Base-by-base conservation (phyloP, 1,284 basidiomycete genomes). In the Testicularia cyperi region DNA sequence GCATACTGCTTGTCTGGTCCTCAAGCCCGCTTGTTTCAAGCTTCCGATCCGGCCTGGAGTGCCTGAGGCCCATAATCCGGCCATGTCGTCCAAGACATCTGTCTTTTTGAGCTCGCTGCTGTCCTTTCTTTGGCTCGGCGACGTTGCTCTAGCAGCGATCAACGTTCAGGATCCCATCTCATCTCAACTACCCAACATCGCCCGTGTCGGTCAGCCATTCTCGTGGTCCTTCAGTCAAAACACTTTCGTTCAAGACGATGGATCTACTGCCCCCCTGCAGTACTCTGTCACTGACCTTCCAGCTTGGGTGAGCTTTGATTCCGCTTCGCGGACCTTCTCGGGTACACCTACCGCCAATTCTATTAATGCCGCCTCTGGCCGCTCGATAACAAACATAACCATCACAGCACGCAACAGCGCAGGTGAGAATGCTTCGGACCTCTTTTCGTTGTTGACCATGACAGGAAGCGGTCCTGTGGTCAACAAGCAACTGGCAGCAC, bases 281-380 rank as follows among this genome's bases (percentile, higher is more conserved):
- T 53, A 64, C 32, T 54, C 43, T 16, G 54, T 35, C 16, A 38
- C 38, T 3, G 65, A 62, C 4, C 47, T 74, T 12, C 70, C 72
- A 2, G 5, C 52, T 7, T 74, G 72, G 72, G 68, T 61, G 14
- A 31, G 27, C 19, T 74, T 74, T 30, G 68, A 70, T 18, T 34
- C 52, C 12, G 37, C 45, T 4, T 41, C 30, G 10, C 52, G 52
- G 2, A 57, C 58, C 14, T 60, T 74, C 32, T 53, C 62, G 1
- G 70, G 72, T 6, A 66, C 45, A 1, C 72, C 72, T 0, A 33
- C 49, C n/a, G n/a, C n/a, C n/a, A n/a, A n/a, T n/a, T n/a, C n/a
- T n/a, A n/a, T n/a, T n/a, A n/a, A n/a, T n/a, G n/a, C n/a, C n/a
- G n/a, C n/a, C n/a, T n/a, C n/a, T n/a, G n/a, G n/a, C n/a, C n/a